Evolutionary conservation across 2,329 filamentous ascomycete species (phyloP), one percentile per base, ranked within the genome.

Genomic region (Zymoseptoria passerinii): DNA sequence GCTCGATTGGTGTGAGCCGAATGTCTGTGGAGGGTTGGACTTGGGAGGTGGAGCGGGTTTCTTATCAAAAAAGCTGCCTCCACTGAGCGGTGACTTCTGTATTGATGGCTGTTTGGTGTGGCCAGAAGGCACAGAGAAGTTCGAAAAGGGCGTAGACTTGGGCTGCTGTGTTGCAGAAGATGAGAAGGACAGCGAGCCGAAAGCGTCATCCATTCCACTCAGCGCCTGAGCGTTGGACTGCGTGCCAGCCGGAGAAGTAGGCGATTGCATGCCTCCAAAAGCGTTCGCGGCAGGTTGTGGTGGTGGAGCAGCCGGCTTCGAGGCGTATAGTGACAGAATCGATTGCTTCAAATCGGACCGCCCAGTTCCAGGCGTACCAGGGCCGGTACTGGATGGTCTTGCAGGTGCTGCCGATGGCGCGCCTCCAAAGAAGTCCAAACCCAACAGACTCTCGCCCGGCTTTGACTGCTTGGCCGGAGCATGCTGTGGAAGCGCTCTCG

Each of bases 341-440:
- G 92, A 97, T 74, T 96, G 92, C 76, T 99, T 99, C 60, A 99
- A 78, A 71, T 99, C 94, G 2, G 92, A 92, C 61, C 94, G 82
- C 51, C 91, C 95, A 66, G 89, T 86, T 18, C 78, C 78, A 2
- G 80, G 72, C 4, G 81, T 80, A 27, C 70, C 70, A 51, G 82
- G 76, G 10, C 85, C 82, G 19, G 90, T 90, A 75, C 90, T 96
- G 5, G 89, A 84, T n/a, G 92, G 89, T 55, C 91, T 83, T 55
- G 77, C 78, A 29, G 86, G 84, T n/a, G 90, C 84, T 8, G 88
- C 80, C 40, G 86, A 78, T 48, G 87, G 78, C 29, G 83, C 75
- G 55, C 85, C 84, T 44, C 90, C 91, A 61, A 99, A 86, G 74
- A 99, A 96, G 73, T 99, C 92, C 54, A 99, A 77, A 1, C 94